Percentiles rank a stretch among this genome's conserved stretches.
These are phyloP conservation scores for Fusarium verticillioides DNA, from an alignment of 2,329 filamentous ascomycete species.

Conservation along the genomic window DNA sequence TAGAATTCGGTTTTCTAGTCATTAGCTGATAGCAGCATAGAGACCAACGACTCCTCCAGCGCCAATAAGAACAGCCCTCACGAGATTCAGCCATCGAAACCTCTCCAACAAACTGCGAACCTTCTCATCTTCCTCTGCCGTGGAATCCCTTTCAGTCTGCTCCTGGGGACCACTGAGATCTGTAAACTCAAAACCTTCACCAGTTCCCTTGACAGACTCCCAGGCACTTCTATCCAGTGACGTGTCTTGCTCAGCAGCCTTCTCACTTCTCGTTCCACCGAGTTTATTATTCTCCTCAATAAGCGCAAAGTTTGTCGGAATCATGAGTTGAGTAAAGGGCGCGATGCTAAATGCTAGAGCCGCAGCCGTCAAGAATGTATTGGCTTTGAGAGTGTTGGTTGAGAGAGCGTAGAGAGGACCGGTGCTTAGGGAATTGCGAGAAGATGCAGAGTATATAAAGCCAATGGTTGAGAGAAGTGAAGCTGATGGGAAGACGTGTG, in stretches of 20 bases:
- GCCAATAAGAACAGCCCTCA: background rate
- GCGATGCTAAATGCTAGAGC: conserved; percentile 1
- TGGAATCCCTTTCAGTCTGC: rapidly evolving
- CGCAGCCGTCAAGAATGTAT: background rate
- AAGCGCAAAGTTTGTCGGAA: conserved; percentile 5
- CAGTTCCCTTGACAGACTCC: background rate
- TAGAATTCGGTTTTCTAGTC: too few relatives aligned
- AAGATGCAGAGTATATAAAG: background rate
- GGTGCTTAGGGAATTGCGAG: rapidly evolving
- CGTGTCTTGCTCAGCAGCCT: background rate
- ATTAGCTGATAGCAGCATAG: background rate
- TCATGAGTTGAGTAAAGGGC: conserved; percentile 1
- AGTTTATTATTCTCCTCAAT: background rate
- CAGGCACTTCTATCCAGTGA: background rate
- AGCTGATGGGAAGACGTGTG: background rate
- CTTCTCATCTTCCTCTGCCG: background rate
- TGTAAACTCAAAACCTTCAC: background rate
- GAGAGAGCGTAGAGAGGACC: background rate
- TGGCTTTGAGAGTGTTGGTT: background rate
- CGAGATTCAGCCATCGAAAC: conserved; percentile 6
- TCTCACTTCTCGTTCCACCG: background rate
- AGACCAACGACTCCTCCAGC: conserved; percentile 3
- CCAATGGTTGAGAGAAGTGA: background rate
- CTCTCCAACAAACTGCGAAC: background rate
- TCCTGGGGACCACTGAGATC: background rate